Evolutionary conservation across 352 stramenopile species (phyloP).

Genomic region (Phytophthora sansomeana): DNA sequence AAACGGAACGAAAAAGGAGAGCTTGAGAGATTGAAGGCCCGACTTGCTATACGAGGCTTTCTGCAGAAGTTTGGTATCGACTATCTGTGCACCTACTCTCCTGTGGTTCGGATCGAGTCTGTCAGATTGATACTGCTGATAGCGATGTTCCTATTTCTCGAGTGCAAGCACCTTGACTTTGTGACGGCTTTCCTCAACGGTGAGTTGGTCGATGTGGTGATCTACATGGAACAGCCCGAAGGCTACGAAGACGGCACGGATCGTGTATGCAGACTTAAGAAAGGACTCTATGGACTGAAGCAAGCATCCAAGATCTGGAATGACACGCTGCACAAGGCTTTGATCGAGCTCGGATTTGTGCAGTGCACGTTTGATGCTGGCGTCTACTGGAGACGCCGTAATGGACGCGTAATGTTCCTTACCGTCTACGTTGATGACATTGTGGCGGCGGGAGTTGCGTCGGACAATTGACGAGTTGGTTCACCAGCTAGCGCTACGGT

Average conservation of each 20-base stretch:
- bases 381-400: constrained; percentile 4
- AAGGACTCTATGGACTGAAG: constrained; percentile 9
- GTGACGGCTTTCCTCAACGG: too few relatives aligned
- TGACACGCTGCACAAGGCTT: constrained; percentile 8
- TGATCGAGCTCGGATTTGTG: constrained; percentile 1
- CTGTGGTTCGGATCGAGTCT: constrained; percentile 11
- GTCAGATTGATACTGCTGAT: constrained; percentile 3
- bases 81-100: too few relatives aligned
- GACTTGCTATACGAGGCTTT: constrained; percentile 16
- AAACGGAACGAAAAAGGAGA: constrained; percentile 12
- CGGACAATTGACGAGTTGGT: neutral
- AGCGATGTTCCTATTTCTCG: neutral
- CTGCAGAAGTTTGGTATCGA: too few relatives aligned
- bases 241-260: constrained; percentile 13
- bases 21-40: constrained; percentile 10
- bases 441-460: neutral
- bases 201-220: too few relatives aligned
- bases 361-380: constrained; percentile 8
- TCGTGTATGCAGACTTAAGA: constrained; percentile 6
- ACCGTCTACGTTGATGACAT: constrained; percentile 16
- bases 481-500: neutral
- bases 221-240: constrained; percentile 23
- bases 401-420: neutral
- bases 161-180: too few relatives aligned
- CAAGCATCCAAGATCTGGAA: constrained; percentile 21